A percentile compares a stretch with the other conserved stretches of the same genome.
phyloP scores from a whole-genome alignment of 2,329 filamentous ascomycete genomes.

The Gaeumannomyces tritici region DNA sequence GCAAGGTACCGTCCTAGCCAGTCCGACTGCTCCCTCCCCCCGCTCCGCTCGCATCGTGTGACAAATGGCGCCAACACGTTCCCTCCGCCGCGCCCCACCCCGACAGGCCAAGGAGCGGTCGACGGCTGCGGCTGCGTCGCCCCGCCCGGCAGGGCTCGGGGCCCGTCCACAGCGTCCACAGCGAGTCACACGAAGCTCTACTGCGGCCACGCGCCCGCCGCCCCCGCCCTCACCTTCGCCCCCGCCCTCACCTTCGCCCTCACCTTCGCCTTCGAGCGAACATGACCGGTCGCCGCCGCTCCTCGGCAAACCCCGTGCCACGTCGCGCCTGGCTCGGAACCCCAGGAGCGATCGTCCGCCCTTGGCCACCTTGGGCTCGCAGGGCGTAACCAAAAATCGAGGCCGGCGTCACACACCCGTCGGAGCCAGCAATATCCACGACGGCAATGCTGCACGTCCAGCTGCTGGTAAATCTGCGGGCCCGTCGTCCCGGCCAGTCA shows the following conservation, averaged over 20 bases:
- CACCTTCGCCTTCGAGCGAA: not conserved
- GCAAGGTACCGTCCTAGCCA: not conserved
- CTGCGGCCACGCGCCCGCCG: not conserved
- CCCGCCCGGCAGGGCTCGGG: not conserved
- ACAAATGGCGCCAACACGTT: not conserved
- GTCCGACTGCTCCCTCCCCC: not conserved
- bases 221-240: not conserved
- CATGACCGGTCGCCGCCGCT: not conserved
- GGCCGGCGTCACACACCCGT: not conserved
- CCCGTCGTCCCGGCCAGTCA: too few relatives aligned
- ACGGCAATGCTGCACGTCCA: not conserved
- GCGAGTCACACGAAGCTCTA: constrained; percentile 3
- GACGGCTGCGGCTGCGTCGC: not conserved
- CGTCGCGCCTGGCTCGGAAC: not conserved
- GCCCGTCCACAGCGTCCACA: not conserved
- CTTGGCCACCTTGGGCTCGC: not conserved
- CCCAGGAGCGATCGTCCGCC: not conserved
- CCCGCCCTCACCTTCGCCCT: not conserved
- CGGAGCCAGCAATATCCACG: not conserved
- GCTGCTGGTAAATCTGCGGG: not conserved
- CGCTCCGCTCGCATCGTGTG: not conserved
- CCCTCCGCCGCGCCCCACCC: constrained; percentile 4
- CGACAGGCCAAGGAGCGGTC: constrained; percentile 3
- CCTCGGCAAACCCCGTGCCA: not conserved
- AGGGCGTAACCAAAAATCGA: not conserved